Conservation (phyloP, 805 yeast genomes). For the Yarrowia alimentaria region DNA sequence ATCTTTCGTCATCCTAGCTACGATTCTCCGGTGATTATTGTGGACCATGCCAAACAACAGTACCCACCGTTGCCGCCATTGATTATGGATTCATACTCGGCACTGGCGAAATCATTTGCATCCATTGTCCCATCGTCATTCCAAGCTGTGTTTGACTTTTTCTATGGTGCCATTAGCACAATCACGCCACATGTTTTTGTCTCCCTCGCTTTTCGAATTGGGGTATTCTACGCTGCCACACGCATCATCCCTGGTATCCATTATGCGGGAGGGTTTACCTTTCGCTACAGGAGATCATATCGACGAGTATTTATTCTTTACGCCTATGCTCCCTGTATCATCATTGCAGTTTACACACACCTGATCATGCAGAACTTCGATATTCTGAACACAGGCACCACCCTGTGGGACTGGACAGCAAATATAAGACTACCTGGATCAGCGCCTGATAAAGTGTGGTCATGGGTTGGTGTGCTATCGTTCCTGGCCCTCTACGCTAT, state of each 20-base stretch:
- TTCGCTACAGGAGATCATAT: conserved; percentile 24
- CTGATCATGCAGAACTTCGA: conserved; percentile 86
- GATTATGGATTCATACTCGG: conserved; percentile 42
- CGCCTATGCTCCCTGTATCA: conserved; percentile 88
- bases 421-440: too few species aligned
- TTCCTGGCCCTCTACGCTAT: conserved; percentile 76
- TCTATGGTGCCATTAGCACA: conserved; percentile 54
- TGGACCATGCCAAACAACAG: conserved; percentile 14
- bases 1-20: conserved; percentile 66
- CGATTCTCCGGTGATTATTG: background rate
- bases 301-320: conserved; percentile 50
- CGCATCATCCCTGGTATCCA: conserved; percentile 81
- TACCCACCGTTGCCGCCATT: conserved; percentile 42
- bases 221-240: conserved; percentile 86
- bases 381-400: conserved; percentile 43
- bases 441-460: too few species aligned
- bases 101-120: conserved; percentile 41
- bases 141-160: conserved; percentile 44
- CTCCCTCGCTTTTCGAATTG: conserved; percentile 78
- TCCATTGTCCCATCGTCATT: conserved; percentile 44
- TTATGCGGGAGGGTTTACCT: conserved; percentile 25
- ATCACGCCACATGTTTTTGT: conserved; percentile 77
- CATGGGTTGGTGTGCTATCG: conserved; percentile 87
- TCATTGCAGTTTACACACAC: conserved; percentile 94
- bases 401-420: conserved; percentile 28